Base-by-base conservation (phyloP, 768 basidiomycete genomes). In the Lactifluus piperatus region DNA sequence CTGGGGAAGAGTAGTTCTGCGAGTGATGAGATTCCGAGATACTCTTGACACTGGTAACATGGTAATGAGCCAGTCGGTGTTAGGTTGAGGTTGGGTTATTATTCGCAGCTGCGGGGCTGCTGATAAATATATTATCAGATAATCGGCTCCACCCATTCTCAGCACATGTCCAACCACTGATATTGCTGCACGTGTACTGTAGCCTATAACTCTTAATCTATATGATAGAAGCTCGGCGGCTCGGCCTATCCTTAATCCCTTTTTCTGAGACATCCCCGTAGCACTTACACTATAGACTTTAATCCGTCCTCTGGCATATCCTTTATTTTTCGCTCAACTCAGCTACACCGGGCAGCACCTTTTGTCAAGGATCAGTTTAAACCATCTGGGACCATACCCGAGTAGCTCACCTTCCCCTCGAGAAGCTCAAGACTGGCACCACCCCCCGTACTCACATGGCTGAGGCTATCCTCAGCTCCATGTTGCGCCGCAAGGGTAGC, bases 381-480 rank as follows among this genome's bases (percentile, higher is more conserved):
- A 27, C 34, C n/a, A 36, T 5, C 53, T 20, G 20, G n/a, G 47
- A 10, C 14, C 24, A 24, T n/a, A 39, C 32, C 37, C 26, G 27
- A 43, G 13, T 51, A 39, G 62, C 76, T 68, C 67, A 92, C 94
- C 86, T 99, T 99, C 74, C 95, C 95, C 77, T 99, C 95, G 66
- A 99, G 81, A 41, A 99, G 80, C 73, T 99, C 95, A 59, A 99
- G 82, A 70, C 87, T 89, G 30, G 92, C 92, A 52, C 91, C 91
- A 47, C 90, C 95, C 62, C 95, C 95, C 37, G 95, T 99, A 71
- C 89, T 92, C 67, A 99, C 92, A 74, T 99, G 95, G 73, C 89
- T 94, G 63, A 99, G 78, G 71, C 91, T 84, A 66, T 87, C 84
- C 72, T 99, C 95, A 18, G 84, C 84, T 11, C 76, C 77, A 69